These are phyloP conservation scores for Ampelomyces quisqualis DNA, from an alignment of 2,329 filamentous ascomycete species.

Conservation along the genomic window DNA sequence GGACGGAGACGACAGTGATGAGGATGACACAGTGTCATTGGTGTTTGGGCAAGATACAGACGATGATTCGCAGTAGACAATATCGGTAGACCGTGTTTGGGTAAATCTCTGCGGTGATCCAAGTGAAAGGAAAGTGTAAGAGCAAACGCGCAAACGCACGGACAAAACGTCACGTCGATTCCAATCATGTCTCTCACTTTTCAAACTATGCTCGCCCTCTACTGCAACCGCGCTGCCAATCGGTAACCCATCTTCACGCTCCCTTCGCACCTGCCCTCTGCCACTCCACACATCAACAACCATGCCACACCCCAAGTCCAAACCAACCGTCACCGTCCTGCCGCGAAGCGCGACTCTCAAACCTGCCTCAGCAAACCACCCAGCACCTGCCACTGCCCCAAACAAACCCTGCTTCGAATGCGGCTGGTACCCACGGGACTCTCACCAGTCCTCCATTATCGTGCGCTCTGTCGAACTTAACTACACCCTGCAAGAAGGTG, in stretches of 20 bases:
- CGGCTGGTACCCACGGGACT: slow-evolving; percentile 11
- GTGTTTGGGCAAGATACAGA: slow-evolving; percentile 41
- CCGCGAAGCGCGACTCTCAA: neutral
- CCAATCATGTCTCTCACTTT: too few species aligned
- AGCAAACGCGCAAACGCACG: neutral
- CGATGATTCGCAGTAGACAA: slow-evolving; percentile 33
- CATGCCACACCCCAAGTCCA: too few species aligned
- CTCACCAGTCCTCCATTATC: slow-evolving; percentile 15
- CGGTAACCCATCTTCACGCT: too few species aligned
- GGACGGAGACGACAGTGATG: slow-evolving; percentile 27
- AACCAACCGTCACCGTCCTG: neutral
- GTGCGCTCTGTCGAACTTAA: slow-evolving; percentile 18
- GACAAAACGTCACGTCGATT: too few species aligned
- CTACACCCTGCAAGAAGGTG: neutral
- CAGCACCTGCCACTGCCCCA: neutral
- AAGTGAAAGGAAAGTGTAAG: slow-evolving; percentile 7
- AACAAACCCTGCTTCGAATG: neutral
- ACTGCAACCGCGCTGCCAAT: too few species aligned
- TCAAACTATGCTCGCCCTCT: too few species aligned
- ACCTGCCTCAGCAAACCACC: too few species aligned
- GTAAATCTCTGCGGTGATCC: slow-evolving; percentile 3
- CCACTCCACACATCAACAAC: too few species aligned
- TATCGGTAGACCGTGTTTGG: neutral
- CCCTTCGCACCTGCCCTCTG: too few species aligned
- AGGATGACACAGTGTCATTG: slow-evolving; percentile 36